A percentile compares a stretch with the other conserved stretches of the same genome.
Evolutionary conservation across 2,329 filamentous ascomycete species (phyloP).

Genomic region (Botrytis aclada): DNA sequence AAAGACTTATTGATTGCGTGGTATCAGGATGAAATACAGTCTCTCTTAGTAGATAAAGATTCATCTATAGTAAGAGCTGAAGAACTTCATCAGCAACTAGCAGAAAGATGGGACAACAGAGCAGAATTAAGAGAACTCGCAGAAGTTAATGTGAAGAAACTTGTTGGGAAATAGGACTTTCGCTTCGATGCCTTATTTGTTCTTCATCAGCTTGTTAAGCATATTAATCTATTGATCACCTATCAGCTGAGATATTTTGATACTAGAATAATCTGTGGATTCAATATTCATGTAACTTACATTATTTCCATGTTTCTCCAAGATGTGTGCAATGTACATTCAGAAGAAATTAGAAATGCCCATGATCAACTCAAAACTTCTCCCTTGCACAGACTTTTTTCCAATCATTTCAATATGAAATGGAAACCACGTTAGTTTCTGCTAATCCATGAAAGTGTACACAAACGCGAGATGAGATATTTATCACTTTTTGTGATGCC

Average conservation of each 20-base stretch:
- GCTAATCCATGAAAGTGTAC: no score
- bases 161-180: background rate
- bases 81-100: background rate
- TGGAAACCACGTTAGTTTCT: background rate
- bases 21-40: background rate
- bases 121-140: background rate
- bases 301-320: background rate
- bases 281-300: background rate
- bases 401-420: background rate
- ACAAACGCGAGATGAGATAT: no score
- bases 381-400: background rate
- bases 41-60: accelerated
- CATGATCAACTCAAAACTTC: background rate
- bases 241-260: accelerated
- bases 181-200: accelerated
- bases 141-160: background rate
- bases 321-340: background rate
- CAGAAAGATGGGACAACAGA: background rate
- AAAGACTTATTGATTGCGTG: background rate
- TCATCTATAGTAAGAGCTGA: background rate
- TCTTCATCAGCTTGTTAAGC: background rate
- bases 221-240: background rate
- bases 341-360: background rate
- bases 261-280: background rate
- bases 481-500: background rate